Evolutionary conservation across 2,329 filamentous ascomycete genomes (phyloP), one percentile per base, ranked within the genome.

Genomic region (Aspergillus sp.): DNA sequence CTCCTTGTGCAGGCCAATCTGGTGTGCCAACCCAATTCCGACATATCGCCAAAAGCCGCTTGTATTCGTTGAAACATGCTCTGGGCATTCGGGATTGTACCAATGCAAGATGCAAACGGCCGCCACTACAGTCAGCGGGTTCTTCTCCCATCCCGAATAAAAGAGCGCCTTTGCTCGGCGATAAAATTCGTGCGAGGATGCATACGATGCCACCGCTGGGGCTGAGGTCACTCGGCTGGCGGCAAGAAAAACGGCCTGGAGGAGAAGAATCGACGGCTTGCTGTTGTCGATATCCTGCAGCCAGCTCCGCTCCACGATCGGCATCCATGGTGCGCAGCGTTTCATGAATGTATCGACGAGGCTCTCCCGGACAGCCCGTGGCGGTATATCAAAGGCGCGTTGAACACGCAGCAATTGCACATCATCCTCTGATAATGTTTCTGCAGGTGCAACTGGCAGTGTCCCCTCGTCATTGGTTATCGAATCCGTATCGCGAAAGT

Each of bases 1-100:
- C 51, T 79, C 76, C 41, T 73, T 71, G 57, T 79, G 77, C n/a
- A 79, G 64, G 3, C 77, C 76, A 55, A 78, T 69, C 54, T 79
- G 77, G 64, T 78, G 76, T 2, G 75, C 76, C 24, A 79, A 62
- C 2, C 75, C 75, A 19, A 76, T 72, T 39, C 74, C 74, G 24
- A 78, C 73, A 20, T 75, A 70, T 30, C 76, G 66, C 77, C 77
- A 79, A 57, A 79, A 79, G 11, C 74, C 72, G 54, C 76, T 78
- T 0, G 74, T 78, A 58, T 79, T 75, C 7, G 76, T 68, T 11
- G 75, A 78, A 15, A 73, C 66, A 51, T 72, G 70, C 51, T 73
- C 71, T 1, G 70, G 71, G 0, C 70, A 70, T 52, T 70, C 68
- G 1, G 70, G 70, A 51, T 71, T 72, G 53, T 69, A 72, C 70